Conservation (phyloP, 441 rosid genomes). For the Eruca vesicaria region DNA sequence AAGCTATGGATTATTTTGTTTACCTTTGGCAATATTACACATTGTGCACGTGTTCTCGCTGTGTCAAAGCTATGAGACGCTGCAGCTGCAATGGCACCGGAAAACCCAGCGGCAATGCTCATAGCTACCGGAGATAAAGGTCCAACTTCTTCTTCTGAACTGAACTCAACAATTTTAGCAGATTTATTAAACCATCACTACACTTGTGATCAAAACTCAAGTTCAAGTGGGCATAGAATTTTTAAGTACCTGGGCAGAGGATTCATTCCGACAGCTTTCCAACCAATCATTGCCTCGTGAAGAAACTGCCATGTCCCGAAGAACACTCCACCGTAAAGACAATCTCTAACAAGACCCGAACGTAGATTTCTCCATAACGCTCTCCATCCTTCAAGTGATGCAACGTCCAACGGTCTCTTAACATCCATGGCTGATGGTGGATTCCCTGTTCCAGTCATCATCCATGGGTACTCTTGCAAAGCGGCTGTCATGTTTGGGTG, state of each 20-base stretch:
- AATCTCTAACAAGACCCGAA: conserved; percentile 74
- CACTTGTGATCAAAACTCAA: not conserved
- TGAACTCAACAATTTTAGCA: conserved; percentile 28
- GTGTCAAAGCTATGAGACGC: conserved; percentile 96
- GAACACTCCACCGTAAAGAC: conserved; percentile 74
- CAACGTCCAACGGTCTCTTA: conserved; percentile 52
- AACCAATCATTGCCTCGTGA: conserved; percentile 64
- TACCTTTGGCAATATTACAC: conserved; percentile 86
- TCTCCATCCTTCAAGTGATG: conserved; percentile 78
- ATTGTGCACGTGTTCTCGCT: conserved; percentile 73
- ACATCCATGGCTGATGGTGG: conserved; percentile 77
- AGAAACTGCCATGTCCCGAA: conserved; percentile 86
- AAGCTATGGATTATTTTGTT: not conserved
- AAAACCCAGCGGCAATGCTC: conserved; percentile 85
- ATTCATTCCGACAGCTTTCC: conserved; percentile 91
- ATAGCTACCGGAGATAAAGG: conserved; percentile 67
- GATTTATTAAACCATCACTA: not conserved
- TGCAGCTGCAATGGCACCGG: conserved; percentile 90
- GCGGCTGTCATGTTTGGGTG: conserved; percentile 66
- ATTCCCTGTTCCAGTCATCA: conserved; percentile 93
- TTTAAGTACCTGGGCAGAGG: conserved; percentile 67
- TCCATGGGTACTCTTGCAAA: conserved; percentile 83
- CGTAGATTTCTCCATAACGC: conserved; percentile 81
- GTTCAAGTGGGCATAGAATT: not conserved
- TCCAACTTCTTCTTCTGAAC: conserved; percentile 72